Percentiles rank a stretch among this genome's conserved stretches.
Conservation (phyloP, 176 grass and related monocot genomes). For the Otatea glauca region DNA sequence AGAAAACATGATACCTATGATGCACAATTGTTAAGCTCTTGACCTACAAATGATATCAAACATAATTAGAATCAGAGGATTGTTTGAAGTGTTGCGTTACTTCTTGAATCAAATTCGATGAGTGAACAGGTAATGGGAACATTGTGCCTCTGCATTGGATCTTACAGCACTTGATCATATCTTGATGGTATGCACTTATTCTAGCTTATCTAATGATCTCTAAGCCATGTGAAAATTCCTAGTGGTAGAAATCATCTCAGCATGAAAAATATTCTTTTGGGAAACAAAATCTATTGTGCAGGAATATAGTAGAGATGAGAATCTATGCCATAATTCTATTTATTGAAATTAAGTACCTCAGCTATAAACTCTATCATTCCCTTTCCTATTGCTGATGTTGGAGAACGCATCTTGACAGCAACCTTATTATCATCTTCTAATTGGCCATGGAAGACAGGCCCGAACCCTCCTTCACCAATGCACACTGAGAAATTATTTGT, state of each 20-base stretch:
- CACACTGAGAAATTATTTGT: conserved; percentile 35
- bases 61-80: neutral
- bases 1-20: conserved; percentile 42
- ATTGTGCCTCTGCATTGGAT: neutral
- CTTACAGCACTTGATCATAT: neutral
- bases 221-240: neutral
- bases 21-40: conserved; percentile 43
- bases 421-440: conserved; percentile 42
- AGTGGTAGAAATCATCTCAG: neutral
- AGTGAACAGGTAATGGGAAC: neutral
- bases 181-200: too few relatives aligned
- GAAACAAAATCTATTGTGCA: neutral
- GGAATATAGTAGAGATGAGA: neutral
- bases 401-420: conserved; percentile 43
- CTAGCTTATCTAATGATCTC: neutral
- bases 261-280: neutral
- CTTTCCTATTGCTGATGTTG: neutral
- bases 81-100: too few relatives aligned
- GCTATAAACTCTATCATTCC: conserved; percentile 46
- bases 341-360: conserved; percentile 12
- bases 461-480: conserved; percentile 55
- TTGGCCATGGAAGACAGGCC: conserved; percentile 40
- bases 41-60: conserved; percentile 33
- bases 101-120: too few relatives aligned
- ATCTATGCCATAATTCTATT: neutral